Evolutionary conservation across 2,329 filamentous ascomycete species (phyloP).

Genomic region (Ophiostoma ips): DNA sequence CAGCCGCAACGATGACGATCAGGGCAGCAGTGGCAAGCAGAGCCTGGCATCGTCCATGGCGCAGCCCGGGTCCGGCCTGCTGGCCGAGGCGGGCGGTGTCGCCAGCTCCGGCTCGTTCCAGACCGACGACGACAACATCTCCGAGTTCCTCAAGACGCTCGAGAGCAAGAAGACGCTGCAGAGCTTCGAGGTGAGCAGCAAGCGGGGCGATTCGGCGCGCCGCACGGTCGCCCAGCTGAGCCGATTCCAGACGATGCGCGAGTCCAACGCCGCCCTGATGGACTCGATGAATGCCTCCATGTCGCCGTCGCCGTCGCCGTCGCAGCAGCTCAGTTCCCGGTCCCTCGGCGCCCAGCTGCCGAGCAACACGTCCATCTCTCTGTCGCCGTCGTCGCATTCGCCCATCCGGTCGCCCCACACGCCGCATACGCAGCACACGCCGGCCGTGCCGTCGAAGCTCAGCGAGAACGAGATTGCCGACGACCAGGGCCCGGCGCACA

Average conservation of each 20-base stretch:
- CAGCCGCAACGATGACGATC: conserved; percentile 58
- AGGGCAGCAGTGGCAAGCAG: conserved; percentile 66
- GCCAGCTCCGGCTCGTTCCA: conserved; percentile 53
- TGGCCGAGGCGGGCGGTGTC: conserved; percentile 49
- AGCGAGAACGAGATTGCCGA: conserved; percentile 80
- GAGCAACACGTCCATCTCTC: conserved; percentile 42
- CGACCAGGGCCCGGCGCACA: conserved; percentile 27
- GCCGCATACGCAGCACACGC: conserved; percentile 87
- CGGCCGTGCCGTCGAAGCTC: conserved; percentile 83
- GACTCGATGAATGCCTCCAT: conserved; percentile 89
- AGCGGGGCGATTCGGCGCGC: conserved; percentile 56
- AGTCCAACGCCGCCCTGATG: conserved; percentile 75
- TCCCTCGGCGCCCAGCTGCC: not conserved
- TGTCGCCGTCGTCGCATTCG: conserved; percentile 68
- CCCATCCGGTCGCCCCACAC: conserved; percentile 86
- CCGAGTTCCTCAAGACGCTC: conserved; percentile 78
- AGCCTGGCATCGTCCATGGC: conserved; percentile 56
- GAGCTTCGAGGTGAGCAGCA: conserved; percentile 57
- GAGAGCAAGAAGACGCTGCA: conserved; percentile 78
- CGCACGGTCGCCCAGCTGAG: conserved; percentile 66
- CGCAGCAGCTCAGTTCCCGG: not conserved
- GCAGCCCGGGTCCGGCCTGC: conserved; percentile 64
- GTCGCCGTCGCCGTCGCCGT: conserved; percentile 62
- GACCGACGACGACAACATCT: conserved; percentile 82
- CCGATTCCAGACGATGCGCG: conserved; percentile 77